Evolutionary conservation across 2,329 filamentous ascomycete species (phyloP), one percentile per base, ranked within the genome.

Genomic region (Calonectria multiphialidica): DNA sequence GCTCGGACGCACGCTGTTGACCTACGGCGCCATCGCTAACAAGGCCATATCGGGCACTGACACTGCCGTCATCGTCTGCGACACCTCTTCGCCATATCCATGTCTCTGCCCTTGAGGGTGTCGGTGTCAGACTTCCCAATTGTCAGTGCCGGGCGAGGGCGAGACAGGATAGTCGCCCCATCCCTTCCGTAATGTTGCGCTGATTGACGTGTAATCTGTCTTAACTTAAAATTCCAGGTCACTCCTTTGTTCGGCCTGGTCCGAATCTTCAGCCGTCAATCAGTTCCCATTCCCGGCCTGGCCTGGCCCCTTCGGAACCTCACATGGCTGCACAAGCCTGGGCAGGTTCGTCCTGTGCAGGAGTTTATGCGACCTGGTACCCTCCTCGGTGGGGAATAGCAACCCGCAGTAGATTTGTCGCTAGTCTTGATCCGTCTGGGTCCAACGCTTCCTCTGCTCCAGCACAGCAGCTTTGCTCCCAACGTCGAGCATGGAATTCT

Each of bases 401-500:
- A 16, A n/a, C 68, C 61, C 70, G n/a, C 42, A 70, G 62, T 73
- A 69, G 72, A 63, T 71, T 71, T 57, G 65, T 71, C 13, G 21
- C 77, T 78, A 77, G 62, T 21, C 77, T 67, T 35, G 61, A 79
- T 79, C 73, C 75, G 75, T 79, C 72, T 50, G 28, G 55, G 35
- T 47, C 64, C 37, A 66, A 64, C 42, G 72, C 21, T 59, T 59
- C 53, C 21, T 25, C 35, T 23, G 16, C n/a, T 21, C 6, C 21
- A 37, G 35, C 37, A 71, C 72, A 28, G 63, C 63, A 62, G 66
- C 23, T 53, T 65, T 55, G 23, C 40, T 55, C 33, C 49, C 53
- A 61, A 50, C 55, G 47, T 71, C 68, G 35, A 40, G 25, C 37
- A 40, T 53, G 13, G 28, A 9, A 62, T 66, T 44, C 44, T 45